Conservation (phyloP, 768 basidiomycete species). For the Pulveroboletus sp. region DNA sequence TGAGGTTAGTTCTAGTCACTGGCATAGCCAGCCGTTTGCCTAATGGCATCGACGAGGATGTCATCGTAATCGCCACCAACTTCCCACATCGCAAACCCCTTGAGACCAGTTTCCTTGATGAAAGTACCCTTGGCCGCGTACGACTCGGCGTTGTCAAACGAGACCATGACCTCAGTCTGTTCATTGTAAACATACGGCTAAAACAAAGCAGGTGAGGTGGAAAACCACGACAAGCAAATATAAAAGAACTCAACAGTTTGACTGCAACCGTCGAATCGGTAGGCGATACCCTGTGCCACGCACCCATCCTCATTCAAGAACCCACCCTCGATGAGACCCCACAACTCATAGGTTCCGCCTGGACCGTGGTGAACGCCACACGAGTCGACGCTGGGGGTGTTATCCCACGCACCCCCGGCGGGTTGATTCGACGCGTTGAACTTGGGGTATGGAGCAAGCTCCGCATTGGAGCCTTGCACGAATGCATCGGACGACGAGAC, state of each 20-base stretch:
- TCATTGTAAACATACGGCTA: constrained; percentile 69
- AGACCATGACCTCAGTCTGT: constrained; percentile 53
- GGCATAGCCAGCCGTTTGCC: constrained; percentile 3
- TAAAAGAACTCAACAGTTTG: constrained; percentile 68
- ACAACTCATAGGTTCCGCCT: constrained; percentile 57
- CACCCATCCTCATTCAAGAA: constrained; percentile 39
- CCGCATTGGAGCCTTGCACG: constrained; percentile 27
- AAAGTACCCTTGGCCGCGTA: constrained; percentile 61
- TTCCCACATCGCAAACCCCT: constrained; percentile 73
- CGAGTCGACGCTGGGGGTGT: constrained; percentile 42
- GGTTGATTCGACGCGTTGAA: constrained; percentile 46
- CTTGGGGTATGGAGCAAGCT: constrained; percentile 46
- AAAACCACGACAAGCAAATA: not conserved
- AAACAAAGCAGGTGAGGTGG: not conserved
- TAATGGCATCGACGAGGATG: constrained; percentile 58
- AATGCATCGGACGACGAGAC: constrained; percentile 40
- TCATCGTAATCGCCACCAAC: constrained; percentile 64
- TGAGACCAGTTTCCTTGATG: constrained; percentile 49
- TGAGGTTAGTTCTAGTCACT: too few species aligned
- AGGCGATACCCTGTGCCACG: constrained; percentile 44
- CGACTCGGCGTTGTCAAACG: constrained; percentile 61
- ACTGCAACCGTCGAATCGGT: constrained; percentile 64
- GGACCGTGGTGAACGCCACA: constrained; percentile 50
- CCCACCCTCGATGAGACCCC: constrained; percentile 56
- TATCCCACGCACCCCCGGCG: constrained; percentile 57